Conservation (phyloP, 129 eudicot species). For the Flaveria ramosissima region DNA sequence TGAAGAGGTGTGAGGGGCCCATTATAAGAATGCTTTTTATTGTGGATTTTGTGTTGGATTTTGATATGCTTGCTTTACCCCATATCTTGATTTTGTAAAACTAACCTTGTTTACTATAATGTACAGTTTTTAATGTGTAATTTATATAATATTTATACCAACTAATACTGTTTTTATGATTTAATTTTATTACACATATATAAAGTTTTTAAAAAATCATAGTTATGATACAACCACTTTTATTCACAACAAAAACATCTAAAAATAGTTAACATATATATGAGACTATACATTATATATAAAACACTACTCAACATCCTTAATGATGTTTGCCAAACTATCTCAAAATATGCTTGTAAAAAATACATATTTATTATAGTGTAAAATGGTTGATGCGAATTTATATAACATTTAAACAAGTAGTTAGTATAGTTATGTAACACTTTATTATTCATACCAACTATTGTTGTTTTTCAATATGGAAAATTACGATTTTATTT, state of each 20-base stretch:
- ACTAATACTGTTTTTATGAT: not conserved
- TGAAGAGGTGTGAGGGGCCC: conserved; percentile 39
- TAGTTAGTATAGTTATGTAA: not conserved
- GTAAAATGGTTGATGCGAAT: no score
- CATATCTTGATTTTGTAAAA: conserved; percentile 30
- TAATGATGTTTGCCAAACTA: not conserved
- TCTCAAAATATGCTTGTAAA: no score
- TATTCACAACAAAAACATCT: not conserved
- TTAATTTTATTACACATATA: not conserved
- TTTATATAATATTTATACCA: not conserved
- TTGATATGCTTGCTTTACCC: conserved; percentile 28
- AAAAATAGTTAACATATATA: not conserved
- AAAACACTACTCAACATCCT: not conserved
- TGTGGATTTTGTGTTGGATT: conserved; percentile 44
- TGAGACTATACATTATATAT: not conserved
- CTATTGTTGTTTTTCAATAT: not conserved
- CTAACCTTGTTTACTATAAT: not conserved
- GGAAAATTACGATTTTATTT: not conserved
- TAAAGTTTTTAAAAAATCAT: not conserved
- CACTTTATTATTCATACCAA: not conserved
- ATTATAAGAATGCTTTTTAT: conserved; percentile 33
- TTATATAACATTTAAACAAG: not conserved
- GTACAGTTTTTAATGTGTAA: conserved; percentile 5
- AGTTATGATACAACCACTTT: not conserved
- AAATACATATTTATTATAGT: no score